These are phyloP conservation scores for Laburnicola sp. DNA, from an alignment of 2,329 filamentous ascomycete genomes.

Conservation along the genomic window DNA sequence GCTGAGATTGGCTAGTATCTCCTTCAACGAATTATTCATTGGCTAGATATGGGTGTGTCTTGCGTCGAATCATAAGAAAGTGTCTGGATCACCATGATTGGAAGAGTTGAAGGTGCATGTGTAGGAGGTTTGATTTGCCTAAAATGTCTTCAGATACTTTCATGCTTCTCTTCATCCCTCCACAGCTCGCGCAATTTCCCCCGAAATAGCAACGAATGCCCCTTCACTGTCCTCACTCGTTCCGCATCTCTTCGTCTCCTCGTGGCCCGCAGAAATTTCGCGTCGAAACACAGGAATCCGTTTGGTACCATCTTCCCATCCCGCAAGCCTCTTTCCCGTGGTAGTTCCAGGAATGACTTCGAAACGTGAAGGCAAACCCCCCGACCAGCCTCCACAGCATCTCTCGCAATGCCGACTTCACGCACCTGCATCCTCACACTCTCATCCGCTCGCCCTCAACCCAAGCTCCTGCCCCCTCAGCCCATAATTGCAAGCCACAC, in stretches of 20 bases:
- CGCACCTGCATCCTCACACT: not conserved
- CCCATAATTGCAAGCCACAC: conserved; percentile 14
- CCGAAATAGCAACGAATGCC: too few species aligned
- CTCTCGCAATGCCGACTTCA: conserved; percentile 1
- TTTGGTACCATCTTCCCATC: not conserved
- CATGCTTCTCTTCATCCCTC: too few species aligned
- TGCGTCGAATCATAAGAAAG: too few species aligned
- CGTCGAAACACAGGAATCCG: not conserved
- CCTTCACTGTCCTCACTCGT: not conserved
- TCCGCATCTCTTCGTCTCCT: not conserved
- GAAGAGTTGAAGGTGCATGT: too few species aligned
- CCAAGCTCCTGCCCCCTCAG: conserved; percentile 18
- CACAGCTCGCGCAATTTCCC: too few species aligned
- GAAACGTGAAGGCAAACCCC: not conserved
- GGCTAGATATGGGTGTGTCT: too few species aligned
- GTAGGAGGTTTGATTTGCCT: too few species aligned
- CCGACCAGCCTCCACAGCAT: not conserved
- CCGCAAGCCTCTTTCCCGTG: not conserved
- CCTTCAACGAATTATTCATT: too few species aligned
- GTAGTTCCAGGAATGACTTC: not conserved
- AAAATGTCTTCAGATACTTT: too few species aligned
- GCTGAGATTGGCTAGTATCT: too few species aligned
- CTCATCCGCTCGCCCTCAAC: conserved; percentile 4
- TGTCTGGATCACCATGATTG: too few species aligned
- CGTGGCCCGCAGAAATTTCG: not conserved